Conservation (phyloP, 441 rosid genomes). For the Populus trichocarpa region DNA sequence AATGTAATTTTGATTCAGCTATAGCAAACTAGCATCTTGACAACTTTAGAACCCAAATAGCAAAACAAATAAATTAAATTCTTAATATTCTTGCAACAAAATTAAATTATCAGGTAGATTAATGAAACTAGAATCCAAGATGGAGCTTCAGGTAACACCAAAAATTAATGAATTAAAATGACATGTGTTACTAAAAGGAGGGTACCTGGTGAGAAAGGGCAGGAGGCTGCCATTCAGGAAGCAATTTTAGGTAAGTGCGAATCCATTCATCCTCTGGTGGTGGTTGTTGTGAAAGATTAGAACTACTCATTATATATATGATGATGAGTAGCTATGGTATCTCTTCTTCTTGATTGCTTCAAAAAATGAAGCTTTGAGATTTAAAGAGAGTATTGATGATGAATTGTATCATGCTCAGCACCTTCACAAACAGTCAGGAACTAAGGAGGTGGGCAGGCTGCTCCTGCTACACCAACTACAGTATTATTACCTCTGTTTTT, state of each 20-base stretch:
- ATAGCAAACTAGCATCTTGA: conserved; percentile 1
- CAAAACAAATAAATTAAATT: background rate
- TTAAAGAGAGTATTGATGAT: background rate
- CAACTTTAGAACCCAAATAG: background rate
- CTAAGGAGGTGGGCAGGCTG: background rate
- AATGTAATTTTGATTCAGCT: background rate
- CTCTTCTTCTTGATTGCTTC: background rate
- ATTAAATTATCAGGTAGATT: background rate
- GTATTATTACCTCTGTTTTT: background rate
- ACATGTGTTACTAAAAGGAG: background rate
- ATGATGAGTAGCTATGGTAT: conserved; percentile 12
- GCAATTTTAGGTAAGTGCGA: conserved; percentile 39
- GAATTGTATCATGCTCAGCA: background rate
- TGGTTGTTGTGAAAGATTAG: conserved; percentile 19
- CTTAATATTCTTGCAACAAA: background rate
- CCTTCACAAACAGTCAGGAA: background rate
- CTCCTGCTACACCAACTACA: background rate
- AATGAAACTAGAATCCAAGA: background rate
- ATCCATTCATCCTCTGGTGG: conserved; percentile 61
- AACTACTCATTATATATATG: conserved; percentile 17
- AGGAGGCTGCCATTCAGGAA: conserved; percentile 63
- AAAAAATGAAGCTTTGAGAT: background rate
- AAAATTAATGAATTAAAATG: background rate
- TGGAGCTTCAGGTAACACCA: background rate
- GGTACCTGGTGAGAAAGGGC: conserved; percentile 51